Evolutionary conservation across 495 filamentous ascomycete genomes (phyloP).

Genomic region (Tuber aestivum): DNA sequence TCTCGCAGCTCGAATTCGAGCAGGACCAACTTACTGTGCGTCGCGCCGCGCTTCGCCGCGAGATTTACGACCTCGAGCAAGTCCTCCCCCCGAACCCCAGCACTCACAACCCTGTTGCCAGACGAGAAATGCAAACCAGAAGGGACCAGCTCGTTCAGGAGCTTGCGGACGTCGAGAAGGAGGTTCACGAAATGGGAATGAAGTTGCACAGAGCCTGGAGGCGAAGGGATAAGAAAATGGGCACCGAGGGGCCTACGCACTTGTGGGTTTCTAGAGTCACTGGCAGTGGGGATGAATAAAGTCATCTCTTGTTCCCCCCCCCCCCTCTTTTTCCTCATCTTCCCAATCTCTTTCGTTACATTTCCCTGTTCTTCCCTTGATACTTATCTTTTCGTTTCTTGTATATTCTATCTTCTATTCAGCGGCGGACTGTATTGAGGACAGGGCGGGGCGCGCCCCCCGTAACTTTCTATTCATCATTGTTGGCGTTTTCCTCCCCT

Average conservation of each 20-base stretch:
- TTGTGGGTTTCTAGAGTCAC: constrained; percentile 66
- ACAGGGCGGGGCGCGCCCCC: neutral
- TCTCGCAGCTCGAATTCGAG: constrained; percentile 38
- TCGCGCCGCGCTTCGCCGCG: constrained; percentile 14
- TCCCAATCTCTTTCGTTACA: constrained; percentile 2
- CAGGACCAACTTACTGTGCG: constrained; percentile 23
- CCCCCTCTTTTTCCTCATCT: neutral
- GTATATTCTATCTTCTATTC: neutral
- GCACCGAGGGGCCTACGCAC: constrained; percentile 59
- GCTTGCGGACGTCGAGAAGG: constrained; percentile 68
- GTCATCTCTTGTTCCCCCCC: neutral
- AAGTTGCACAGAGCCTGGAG: constrained; percentile 76
- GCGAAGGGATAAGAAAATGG: constrained; percentile 57
- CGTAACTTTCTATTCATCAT: neutral
- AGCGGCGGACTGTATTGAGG: neutral
- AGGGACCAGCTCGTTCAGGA: constrained; percentile 65
- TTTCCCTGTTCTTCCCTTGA: neutral
- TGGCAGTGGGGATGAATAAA: constrained; percentile 9
- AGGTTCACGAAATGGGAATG: constrained; percentile 81
- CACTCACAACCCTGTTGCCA: constrained; percentile 53
- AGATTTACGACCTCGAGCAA: constrained; percentile 41
- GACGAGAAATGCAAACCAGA: constrained; percentile 65
- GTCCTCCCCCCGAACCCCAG: constrained; percentile 55
- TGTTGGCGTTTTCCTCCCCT: constrained; percentile 1
- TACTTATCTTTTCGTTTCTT: constrained; percentile 1